phyloP scores from a whole-genome alignment of 352 stramenopile species.

The Phytophthora litchii region DNA sequence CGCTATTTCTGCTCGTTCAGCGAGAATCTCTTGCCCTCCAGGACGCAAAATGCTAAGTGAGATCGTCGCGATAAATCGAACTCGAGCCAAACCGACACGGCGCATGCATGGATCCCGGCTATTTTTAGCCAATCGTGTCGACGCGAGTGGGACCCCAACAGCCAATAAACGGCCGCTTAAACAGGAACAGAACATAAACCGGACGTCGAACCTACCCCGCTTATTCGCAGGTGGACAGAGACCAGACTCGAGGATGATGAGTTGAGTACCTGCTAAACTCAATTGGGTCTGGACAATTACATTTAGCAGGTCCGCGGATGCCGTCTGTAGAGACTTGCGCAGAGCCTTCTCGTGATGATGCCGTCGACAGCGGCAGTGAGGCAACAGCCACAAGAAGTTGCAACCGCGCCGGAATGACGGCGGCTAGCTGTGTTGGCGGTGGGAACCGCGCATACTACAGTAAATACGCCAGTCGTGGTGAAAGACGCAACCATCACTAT shows the following conservation, averaged over 20 bases:
- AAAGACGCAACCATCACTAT: too few relatives aligned
- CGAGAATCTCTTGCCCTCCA: slow-evolving; percentile 5
- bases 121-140: slow-evolving; percentile 37
- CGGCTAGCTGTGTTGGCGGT: too few relatives aligned
- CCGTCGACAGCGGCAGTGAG: too few relatives aligned
- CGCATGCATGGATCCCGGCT: slow-evolving; percentile 12
- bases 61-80: slow-evolving; percentile 11
- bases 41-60: slow-evolving; percentile 36
- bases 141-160: neutral
- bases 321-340: neutral
- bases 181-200: slow-evolving; percentile 17
- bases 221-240: slow-evolving; percentile 5
- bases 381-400: neutral
- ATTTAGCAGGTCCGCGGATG: too few relatives aligned
- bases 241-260: slow-evolving; percentile 22
- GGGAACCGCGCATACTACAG: too few relatives aligned
- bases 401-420: neutral
- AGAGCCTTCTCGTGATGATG: neutral
- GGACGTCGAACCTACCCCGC: slow-evolving; percentile 13
- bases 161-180: slow-evolving; percentile 1
- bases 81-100: slow-evolving; percentile 12
- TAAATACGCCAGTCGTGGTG: neutral
- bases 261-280: neutral
- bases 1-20: neutral
- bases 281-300: too few relatives aligned